A percentile compares a stretch with the other conserved stretches of the same genome.
Conservation (phyloP, 2,329 filamentous ascomycete species). For the Teratosphaeria destructans region DNA sequence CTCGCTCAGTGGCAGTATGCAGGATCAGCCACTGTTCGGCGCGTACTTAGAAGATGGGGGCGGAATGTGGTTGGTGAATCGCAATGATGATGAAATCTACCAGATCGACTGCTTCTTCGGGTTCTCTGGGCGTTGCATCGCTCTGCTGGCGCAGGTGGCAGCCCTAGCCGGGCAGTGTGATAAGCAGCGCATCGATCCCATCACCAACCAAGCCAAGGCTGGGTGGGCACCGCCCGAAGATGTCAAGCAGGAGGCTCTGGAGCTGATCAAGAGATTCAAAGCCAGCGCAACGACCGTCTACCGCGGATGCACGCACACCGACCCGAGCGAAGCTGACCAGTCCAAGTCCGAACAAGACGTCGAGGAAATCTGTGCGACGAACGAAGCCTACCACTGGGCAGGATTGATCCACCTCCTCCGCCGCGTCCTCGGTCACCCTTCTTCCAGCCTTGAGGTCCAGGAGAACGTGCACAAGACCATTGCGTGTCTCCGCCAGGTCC, state of each 20-base stretch:
- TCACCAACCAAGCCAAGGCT: constrained; percentile 37
- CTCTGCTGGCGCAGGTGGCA: constrained; percentile 61
- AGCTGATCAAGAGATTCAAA: constrained; percentile 51
- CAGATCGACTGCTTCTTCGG: constrained; percentile 73
- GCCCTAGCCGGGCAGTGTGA: constrained; percentile 62
- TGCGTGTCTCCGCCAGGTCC: constrained; percentile 50
- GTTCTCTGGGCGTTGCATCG: constrained; percentile 62
- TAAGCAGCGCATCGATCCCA: constrained; percentile 48
- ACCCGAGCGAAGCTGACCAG: constrained; percentile 28
- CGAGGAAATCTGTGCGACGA: constrained; percentile 58
- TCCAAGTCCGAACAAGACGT: constrained; percentile 46
- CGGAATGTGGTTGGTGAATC: constrained; percentile 25
- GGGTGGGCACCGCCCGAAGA: constrained; percentile 50
- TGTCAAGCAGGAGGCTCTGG: constrained; percentile 46
- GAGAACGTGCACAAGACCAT: constrained; percentile 54
- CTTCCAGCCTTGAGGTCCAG: constrained; percentile 51
- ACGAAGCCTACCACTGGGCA: constrained; percentile 71
- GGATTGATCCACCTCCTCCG: constrained; percentile 66
- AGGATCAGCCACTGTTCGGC: constrained; percentile 30
- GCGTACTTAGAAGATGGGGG: constrained; percentile 30
- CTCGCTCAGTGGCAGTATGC: constrained; percentile 50
- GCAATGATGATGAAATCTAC: constrained; percentile 31
- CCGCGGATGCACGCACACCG: constrained; percentile 34
- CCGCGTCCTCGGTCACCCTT: constrained; percentile 55
- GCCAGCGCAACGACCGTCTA: constrained; percentile 38